These are phyloP conservation scores for Stemphylium vesicarium DNA, from an alignment of 2,329 filamentous ascomycete species.

Conservation along the genomic window DNA sequence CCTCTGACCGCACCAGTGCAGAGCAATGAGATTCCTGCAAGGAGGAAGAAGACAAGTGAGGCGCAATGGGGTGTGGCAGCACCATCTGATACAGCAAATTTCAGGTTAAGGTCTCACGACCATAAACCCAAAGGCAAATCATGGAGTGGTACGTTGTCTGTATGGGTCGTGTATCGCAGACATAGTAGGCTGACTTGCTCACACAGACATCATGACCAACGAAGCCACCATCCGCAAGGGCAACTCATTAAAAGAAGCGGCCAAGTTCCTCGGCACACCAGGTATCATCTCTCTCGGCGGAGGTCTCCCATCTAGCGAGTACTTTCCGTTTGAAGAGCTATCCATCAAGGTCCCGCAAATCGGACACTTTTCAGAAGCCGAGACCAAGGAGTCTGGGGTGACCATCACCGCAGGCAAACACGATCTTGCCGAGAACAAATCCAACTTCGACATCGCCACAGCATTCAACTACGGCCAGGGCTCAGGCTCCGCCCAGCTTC, in stretches of 20 bases:
- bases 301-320: slow-evolving; percentile 84
- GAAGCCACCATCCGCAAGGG: slow-evolving; percentile 63
- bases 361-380: slow-evolving; percentile 73
- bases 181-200: slow-evolving; percentile 6
- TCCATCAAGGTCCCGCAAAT: slow-evolving; percentile 73
- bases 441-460: slow-evolving; percentile 77
- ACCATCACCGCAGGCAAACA: slow-evolving; percentile 78
- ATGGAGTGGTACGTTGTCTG: slow-evolving; percentile 76
- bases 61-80: slow-evolving; percentile 78
- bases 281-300: slow-evolving; percentile 92
- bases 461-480: slow-evolving; percentile 94
- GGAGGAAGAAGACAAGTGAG: slow-evolving; percentile 73
- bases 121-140: slow-evolving; percentile 77
- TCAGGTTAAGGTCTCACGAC: slow-evolving; percentile 68
- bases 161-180: not conserved
- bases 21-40: slow-evolving; percentile 69
- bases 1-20: slow-evolving; percentile 59
- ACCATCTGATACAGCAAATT: slow-evolving; percentile 78
- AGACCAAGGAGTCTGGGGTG: slow-evolving; percentile 66
- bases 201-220: slow-evolving; percentile 50
- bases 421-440: slow-evolving; percentile 71
- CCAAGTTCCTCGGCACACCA: slow-evolving; percentile 77
- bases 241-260: slow-evolving; percentile 79
- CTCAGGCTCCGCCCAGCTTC: slow-evolving; percentile 81
- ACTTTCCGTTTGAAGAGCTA: slow-evolving; percentile 89